A percentile compares a stretch with the other conserved stretches of the same genome.
Conservation (phyloP, 106 monocot species). For the Iris macrosiphon region DNA sequence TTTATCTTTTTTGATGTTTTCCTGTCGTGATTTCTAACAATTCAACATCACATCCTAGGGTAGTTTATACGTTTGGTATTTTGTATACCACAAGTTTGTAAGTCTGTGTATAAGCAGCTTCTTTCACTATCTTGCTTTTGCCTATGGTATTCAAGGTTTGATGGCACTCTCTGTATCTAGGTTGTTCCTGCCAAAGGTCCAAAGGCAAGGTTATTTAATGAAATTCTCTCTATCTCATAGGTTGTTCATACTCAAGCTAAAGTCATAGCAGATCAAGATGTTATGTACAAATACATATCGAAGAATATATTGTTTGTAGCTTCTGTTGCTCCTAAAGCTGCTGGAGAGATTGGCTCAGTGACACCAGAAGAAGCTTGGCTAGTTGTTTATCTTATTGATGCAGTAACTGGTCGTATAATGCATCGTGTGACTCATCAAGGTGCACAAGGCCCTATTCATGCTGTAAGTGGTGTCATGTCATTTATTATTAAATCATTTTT, state of each 20-base stretch:
- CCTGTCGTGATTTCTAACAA: too few species aligned
- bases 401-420: constrained; percentile 81
- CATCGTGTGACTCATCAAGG: constrained; percentile 91
- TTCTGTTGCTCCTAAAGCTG: constrained; percentile 75
- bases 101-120: too few species aligned
- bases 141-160: too few species aligned
- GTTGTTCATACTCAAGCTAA: constrained; percentile 99
- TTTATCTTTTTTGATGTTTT: too few species aligned
- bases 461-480: constrained; percentile 46
- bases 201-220: neutral
- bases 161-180: too few species aligned
- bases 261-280: constrained; percentile 76
- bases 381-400: constrained; percentile 87
- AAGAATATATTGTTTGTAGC: constrained; percentile 83
- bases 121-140: too few species aligned
- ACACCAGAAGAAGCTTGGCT: constrained; percentile 88
- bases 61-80: too few species aligned
- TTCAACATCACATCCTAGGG: too few species aligned
- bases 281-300: constrained; percentile 94
- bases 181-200: too few species aligned
- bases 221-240: constrained; percentile 30
- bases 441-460: constrained; percentile 91
- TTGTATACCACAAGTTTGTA: too few species aligned
- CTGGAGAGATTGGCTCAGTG: constrained; percentile 76
- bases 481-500: too few species aligned